A percentile compares a stretch with the other conserved stretches of the same genome.
phyloP scores from a whole-genome alignment of 83 land plant genomes.

The Diphasiastrum complanatum region DNA sequence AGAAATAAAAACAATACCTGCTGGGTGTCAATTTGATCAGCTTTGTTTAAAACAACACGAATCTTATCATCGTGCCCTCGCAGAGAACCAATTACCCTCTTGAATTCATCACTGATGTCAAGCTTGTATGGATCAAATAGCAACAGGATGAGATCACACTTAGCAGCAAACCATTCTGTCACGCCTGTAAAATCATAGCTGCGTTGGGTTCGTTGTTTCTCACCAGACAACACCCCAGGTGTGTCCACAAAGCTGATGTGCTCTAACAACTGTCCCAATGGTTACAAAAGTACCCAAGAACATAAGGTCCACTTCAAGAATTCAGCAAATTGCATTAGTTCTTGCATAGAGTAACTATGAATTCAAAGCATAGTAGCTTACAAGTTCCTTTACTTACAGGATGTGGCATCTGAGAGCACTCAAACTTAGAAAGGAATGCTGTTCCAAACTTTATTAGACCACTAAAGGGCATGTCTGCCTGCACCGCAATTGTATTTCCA shows the following conservation, averaged over 20 bases:
- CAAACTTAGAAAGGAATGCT: slow-evolving; percentile 91
- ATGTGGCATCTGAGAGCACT: slow-evolving; percentile 95
- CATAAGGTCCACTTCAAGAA: no score
- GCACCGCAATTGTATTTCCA: slow-evolving; percentile 89
- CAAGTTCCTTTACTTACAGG: no score
- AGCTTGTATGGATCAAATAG: slow-evolving; percentile 96
- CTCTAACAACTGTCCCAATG: slow-evolving; percentile 56
- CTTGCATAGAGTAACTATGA: no score
- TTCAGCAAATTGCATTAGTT: no score
- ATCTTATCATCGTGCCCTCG: slow-evolving; percentile 97
- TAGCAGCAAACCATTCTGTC: slow-evolving; percentile 98
- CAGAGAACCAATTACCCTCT: slow-evolving; percentile 82
- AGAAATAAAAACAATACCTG: no score
- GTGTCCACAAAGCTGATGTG: slow-evolving; percentile 93
- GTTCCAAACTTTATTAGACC: slow-evolving; percentile 86
- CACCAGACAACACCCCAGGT: slow-evolving; percentile 96
- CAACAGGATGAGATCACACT: slow-evolving; percentile 88
- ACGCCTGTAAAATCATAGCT: slow-evolving; percentile 98
- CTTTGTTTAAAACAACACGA: slow-evolving; percentile 91
- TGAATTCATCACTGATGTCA: slow-evolving; percentile 96
- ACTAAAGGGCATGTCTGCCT: slow-evolving; percentile 87
- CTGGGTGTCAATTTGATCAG: slow-evolving; percentile 95
- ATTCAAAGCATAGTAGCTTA: no score
- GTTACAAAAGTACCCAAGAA: not conserved
- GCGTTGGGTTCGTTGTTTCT: slow-evolving; percentile 89